Percentiles rank a stretch among this genome's conserved stretches.
These are phyloP conservation scores for Quercus tomentella DNA, from an alignment of 331 rosid species.

Conservation along the genomic window DNA sequence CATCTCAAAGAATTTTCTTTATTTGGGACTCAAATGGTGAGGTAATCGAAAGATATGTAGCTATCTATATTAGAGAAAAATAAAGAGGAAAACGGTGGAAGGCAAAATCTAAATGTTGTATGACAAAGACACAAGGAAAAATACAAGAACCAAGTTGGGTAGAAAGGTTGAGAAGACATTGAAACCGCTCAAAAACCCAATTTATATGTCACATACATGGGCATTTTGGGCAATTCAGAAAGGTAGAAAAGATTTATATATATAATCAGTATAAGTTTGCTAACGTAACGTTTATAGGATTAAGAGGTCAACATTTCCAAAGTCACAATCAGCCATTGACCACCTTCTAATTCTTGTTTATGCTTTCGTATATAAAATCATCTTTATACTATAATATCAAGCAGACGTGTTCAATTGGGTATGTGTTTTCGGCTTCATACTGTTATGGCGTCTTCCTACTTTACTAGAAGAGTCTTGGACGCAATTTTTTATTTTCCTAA, in stretches of 20 bases:
- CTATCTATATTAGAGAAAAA: no score
- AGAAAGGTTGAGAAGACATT: no score
- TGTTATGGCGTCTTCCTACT: constrained; percentile 8
- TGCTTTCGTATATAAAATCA: neutral
- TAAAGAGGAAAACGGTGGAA: no score
- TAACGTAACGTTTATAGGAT: neutral
- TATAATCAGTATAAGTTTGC: neutral
- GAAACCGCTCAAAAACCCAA: no score
- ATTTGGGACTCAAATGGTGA: no score
- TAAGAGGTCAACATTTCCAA: neutral
- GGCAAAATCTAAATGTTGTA: no score
- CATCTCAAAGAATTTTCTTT: no score
- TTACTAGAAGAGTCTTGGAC: constrained; percentile 1
- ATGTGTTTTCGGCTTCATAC: neutral
- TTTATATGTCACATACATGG: neutral
- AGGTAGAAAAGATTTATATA: no score
- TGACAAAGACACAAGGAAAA: no score
- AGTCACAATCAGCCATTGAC: constrained; percentile 29
- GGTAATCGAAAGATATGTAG: no score
- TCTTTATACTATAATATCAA: neutral
- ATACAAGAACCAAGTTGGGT: no score
- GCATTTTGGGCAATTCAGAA: neutral
- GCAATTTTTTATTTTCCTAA: neutral
- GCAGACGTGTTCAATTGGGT: constrained; percentile 16
- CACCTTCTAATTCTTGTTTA: neutral